Evolutionary conservation across 2,329 filamentous ascomycete genomes (phyloP).

Genomic region (Knufia fluminis): DNA sequence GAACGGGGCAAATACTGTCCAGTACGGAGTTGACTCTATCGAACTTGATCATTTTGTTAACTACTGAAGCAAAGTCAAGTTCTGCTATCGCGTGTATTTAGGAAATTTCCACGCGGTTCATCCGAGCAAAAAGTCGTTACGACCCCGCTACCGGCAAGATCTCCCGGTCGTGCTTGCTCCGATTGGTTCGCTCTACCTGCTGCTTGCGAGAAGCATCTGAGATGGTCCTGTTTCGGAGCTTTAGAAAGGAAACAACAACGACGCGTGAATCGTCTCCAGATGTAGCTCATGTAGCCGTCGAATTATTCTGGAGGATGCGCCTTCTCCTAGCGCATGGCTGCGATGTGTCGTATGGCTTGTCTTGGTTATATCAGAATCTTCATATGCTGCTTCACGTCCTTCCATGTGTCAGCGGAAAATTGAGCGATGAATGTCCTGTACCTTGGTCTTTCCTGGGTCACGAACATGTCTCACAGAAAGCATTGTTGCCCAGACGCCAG

Average conservation of each 20-base stretch:
- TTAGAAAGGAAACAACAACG: neutral
- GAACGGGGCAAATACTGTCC: neutral
- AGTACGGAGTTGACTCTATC: neutral
- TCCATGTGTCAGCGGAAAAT: too few relatives aligned
- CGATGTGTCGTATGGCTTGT: too few relatives aligned
- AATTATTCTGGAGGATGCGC: too few relatives aligned
- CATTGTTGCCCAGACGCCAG: too few relatives aligned
- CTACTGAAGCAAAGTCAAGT: neutral
- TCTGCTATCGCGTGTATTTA: neutral
- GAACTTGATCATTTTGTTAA: neutral
- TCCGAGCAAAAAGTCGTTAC: slow-evolving; percentile 3
- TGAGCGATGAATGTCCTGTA: too few relatives aligned
- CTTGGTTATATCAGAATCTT: too few relatives aligned
- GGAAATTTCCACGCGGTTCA: slow-evolving; percentile 4
- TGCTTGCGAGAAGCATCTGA: neutral
- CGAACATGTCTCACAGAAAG: too few relatives aligned
- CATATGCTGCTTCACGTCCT: too few relatives aligned
- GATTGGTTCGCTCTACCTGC: neutral
- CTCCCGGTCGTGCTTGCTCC: neutral
- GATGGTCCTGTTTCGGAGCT: neutral
- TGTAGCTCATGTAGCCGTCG: too few relatives aligned
- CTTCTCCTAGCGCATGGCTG: too few relatives aligned
- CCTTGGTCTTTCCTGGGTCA: too few relatives aligned
- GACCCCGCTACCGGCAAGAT: neutral
- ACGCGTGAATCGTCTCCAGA: too few relatives aligned